phyloP scores from a whole-genome alignment of 2,329 filamentous ascomycete genomes.

The Aspergillus ruber region DNA sequence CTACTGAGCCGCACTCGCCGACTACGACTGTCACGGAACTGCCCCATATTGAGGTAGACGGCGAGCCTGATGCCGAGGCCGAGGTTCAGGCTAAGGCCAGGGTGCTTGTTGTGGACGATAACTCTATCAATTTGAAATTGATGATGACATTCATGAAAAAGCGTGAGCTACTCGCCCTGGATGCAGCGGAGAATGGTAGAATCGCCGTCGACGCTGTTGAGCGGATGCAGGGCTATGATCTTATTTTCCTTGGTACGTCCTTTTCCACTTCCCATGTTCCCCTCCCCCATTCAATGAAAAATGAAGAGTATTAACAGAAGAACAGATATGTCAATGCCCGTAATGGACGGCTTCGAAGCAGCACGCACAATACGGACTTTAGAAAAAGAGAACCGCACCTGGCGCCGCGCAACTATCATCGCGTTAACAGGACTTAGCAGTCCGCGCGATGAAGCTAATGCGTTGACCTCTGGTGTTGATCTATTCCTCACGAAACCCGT shows the following conservation, averaged over 20 bases:
- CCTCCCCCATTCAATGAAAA: background rate
- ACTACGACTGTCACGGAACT: no score
- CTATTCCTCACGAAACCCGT: slow-evolving; percentile 45
- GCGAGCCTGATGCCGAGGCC: no score
- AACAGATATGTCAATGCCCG: slow-evolving; percentile 42
- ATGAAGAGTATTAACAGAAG: background rate
- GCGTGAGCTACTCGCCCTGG: slow-evolving; percentile 26
- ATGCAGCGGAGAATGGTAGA: slow-evolving; percentile 39
- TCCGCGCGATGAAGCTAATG: slow-evolving; percentile 39
- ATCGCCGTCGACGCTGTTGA: slow-evolving; percentile 38
- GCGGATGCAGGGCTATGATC: slow-evolving; percentile 31
- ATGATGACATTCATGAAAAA: slow-evolving; percentile 40
- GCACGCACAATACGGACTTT: slow-evolving; percentile 40
- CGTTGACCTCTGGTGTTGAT: slow-evolving; percentile 39
- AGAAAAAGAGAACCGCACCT: slow-evolving; percentile 28
- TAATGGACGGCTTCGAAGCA: slow-evolving; percentile 45
- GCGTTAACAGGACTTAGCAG: slow-evolving; percentile 42
- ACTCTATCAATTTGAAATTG: slow-evolving; percentile 40
- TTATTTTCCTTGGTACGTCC: slow-evolving; percentile 39
- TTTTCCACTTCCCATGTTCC: no score
- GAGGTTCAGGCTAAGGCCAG: slow-evolving; percentile 9
- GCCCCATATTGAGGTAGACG: no score
- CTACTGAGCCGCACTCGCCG: no score
- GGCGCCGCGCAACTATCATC: slow-evolving; percentile 34
- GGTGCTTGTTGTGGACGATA: slow-evolving; percentile 42